Evolutionary conservation across 441 rosid genomes (phyloP).

Genomic region (Eutrema salsugineum): DNA sequence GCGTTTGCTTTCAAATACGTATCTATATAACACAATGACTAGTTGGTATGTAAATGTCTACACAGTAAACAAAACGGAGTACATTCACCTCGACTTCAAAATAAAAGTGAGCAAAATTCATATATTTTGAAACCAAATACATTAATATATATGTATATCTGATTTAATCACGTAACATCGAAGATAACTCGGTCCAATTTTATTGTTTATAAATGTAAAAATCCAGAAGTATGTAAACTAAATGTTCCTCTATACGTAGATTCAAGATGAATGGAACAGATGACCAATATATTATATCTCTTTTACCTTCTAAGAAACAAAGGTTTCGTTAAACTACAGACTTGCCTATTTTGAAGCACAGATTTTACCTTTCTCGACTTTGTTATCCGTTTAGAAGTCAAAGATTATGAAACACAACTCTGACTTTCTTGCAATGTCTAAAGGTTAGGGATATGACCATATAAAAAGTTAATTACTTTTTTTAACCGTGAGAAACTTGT

Average conservation of each 20-base stretch:
- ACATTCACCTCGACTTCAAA: too few species aligned
- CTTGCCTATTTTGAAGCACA: conserved; percentile 14
- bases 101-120: neutral
- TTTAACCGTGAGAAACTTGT: neutral
- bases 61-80: neutral
- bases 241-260: neutral
- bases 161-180: neutral
- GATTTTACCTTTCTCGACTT: conserved; percentile 4
- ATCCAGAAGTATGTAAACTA: neutral
- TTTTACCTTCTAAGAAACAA: conserved; percentile 24
- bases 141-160: neutral
- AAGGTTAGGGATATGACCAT: neutral
- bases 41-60: neutral
- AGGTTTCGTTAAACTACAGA: conserved; percentile 24
- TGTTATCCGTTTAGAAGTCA: conserved; percentile 17
- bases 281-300: conserved; percentile 14
- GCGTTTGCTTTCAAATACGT: neutral
- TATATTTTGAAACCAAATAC: neutral
- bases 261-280: conserved; percentile 16
- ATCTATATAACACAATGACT: neutral
- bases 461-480: neutral
- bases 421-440: neutral
- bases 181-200: neutral
- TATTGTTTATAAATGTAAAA: neutral
- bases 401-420: conserved; percentile 5